phyloP scores from a whole-genome alignment of 2,329 filamentous ascomycete species.

The Monosporascus sp. region DNA sequence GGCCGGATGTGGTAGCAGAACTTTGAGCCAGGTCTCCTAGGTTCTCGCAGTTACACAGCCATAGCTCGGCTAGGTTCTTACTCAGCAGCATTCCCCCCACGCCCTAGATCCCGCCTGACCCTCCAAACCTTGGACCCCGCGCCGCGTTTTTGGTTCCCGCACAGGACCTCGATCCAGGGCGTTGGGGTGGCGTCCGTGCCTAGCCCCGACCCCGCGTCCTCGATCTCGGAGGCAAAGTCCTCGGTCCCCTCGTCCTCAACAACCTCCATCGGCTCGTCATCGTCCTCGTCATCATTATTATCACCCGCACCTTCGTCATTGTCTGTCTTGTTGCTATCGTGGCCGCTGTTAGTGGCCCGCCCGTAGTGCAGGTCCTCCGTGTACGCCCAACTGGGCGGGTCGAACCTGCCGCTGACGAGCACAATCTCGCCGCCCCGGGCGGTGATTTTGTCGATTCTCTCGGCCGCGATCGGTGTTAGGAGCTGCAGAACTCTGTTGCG shows the following conservation, averaged over 20 bases:
- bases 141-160: slow-evolving; percentile 49
- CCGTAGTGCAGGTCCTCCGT: slow-evolving; percentile 52
- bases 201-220: slow-evolving; percentile 13
- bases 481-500: slow-evolving; percentile 52
- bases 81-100: slow-evolving; percentile 18
- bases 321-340: too few relatives aligned
- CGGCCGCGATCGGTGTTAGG: slow-evolving; percentile 51
- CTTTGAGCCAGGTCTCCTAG: background rate
- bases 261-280: slow-evolving; percentile 22
- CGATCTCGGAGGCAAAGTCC: slow-evolving; percentile 24
- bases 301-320: too few relatives aligned
- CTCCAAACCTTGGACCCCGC: slow-evolving; percentile 58
- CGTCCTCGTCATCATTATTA: background rate
- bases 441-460: slow-evolving; percentile 34
- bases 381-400: slow-evolving; percentile 65
- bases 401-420: slow-evolving; percentile 63
- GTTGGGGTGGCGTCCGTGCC: slow-evolving; percentile 25
- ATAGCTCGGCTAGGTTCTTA: background rate
- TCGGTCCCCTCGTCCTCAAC: slow-evolving; percentile 27
- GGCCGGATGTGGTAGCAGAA: too few relatives aligned
- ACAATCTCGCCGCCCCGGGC: slow-evolving; percentile 46
- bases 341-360: too few relatives aligned
- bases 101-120: slow-evolving; percentile 57
- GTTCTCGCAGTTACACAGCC: background rate
- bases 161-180: slow-evolving; percentile 56